Conservation (phyloP, 495 filamentous ascomycete species). For the Tricharina praecox region DNA sequence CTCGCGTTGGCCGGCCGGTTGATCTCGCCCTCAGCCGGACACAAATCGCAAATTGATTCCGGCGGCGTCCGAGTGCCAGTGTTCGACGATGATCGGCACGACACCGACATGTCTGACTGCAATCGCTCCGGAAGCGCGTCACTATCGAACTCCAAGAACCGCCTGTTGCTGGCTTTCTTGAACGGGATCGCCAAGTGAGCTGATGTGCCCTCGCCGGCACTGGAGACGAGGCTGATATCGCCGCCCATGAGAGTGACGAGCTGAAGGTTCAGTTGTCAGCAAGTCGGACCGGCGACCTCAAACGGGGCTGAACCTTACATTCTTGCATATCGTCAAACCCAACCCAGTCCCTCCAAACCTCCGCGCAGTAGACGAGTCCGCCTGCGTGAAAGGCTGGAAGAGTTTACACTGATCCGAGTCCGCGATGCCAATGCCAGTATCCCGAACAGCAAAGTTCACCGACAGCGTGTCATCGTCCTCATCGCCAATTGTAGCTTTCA, state of each 20-base stretch:
- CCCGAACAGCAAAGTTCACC: constrained; percentile 49
- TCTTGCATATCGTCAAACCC: constrained; percentile 67
- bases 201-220: constrained; percentile 42
- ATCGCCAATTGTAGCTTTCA: constrained; percentile 33
- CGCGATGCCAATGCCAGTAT: constrained; percentile 73
- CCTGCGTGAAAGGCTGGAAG: constrained; percentile 76
- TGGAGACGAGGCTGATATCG: constrained; percentile 45
- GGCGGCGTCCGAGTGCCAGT: constrained; percentile 19
- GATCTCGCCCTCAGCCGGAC: constrained; percentile 10
- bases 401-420: constrained; percentile 53
- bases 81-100: constrained; percentile 29
- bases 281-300: background rate
- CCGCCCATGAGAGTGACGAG: constrained; percentile 74
- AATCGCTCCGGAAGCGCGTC: constrained; percentile 42
- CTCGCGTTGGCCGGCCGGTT: constrained; percentile 13
- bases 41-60: constrained; percentile 17
- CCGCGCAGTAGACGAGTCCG: constrained; percentile 58
- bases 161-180: constrained; percentile 33
- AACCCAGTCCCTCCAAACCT: constrained; percentile 69
- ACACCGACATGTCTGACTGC: constrained; percentile 45
- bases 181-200: constrained; percentile 54
- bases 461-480: constrained; percentile 35
- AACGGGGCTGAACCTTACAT: constrained; percentile 17
- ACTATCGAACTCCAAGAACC: constrained; percentile 27
- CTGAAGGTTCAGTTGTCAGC: constrained; percentile 30